Base-by-base conservation (phyloP, 345 rosid genomes). In the Eucalyptus curtisii region DNA sequence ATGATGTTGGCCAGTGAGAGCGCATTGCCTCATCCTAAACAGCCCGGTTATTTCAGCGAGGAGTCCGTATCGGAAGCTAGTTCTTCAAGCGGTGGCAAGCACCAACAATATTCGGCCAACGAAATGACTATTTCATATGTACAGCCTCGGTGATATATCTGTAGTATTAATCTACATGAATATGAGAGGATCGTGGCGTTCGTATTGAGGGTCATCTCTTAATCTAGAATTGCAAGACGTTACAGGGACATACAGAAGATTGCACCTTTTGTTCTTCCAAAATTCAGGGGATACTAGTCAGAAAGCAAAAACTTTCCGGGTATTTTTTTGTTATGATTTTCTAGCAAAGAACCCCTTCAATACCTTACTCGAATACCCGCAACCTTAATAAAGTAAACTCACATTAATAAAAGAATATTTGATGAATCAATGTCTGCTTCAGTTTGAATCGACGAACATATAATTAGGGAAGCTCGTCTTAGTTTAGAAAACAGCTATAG, bases 1-100 rank as follows among this genome's bases (percentile, higher is more conserved):
- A 88, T 84, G 89, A 88, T 53, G 89, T 1, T 82, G 55, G 79
- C 87, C 50, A 42, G 89, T 37, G 87, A 88, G 71, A 84, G 86
- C 27, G 31, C 49, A 15, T 48, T 88, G 55, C 79, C 87, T 14
- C 57, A 76, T 20, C 87, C 89, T 57, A 88, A 84, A 88, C 87
- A 85, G 50, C 89, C 82, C 25, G 87, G 89, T 19, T 88, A 47
- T 61, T 88, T 55, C 61, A 55, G 61, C 61, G 61, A 24, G 61
- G 61, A 24, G 30, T 55, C 61, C 1, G 30, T 1, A 9, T 44
- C 79, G 7, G 40, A 37, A 16, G 61, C 31, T 17, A 13, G 9
- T 30, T 82, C 86, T 61, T 88, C 53, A 7, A 24, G 20, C n/a
- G 20, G 22, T 42, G 50, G 87, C 87, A 88, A 27, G 86, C 87